Evolutionary conservation across 2,329 filamentous ascomycete genomes (phyloP).

Genomic region (Exophiala spinifera): DNA sequence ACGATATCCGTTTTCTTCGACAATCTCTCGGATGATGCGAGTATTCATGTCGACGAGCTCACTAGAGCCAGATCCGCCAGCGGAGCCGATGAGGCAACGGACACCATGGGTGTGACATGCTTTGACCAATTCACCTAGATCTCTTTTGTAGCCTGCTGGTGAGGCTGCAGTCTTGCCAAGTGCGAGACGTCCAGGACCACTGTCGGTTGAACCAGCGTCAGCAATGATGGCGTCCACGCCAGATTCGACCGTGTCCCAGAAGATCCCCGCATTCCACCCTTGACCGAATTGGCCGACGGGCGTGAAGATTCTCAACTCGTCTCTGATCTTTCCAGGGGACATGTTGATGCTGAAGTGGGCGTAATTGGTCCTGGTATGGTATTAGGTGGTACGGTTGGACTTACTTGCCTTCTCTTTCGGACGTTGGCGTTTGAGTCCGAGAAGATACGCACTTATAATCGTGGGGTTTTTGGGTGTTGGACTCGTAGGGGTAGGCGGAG

Average conservation of each 20-base stretch:
- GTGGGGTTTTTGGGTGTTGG: too few species aligned
- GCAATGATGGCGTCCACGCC: constrained; percentile 30
- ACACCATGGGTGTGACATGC: constrained; percentile 37
- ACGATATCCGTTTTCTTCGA: constrained; percentile 29
- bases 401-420: too few species aligned
- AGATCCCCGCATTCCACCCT: constrained; percentile 6
- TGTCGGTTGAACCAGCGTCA: constrained; percentile 36
- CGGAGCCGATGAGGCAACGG: constrained; percentile 44
- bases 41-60: constrained; percentile 41
- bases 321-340: background rate
- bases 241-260: constrained; percentile 16
- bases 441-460: too few species aligned
- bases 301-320: constrained; percentile 16
- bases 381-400: too few species aligned
- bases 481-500: too few species aligned
- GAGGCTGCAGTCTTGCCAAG: constrained; percentile 19
- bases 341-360: too few species aligned
- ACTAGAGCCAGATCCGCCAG: constrained; percentile 48
- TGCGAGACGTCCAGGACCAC: constrained; percentile 33
- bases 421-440: too few species aligned
- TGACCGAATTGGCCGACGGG: constrained; percentile 16
- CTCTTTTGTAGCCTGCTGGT: constrained; percentile 28
- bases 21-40: constrained; percentile 39
- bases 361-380: too few species aligned
- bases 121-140: constrained; percentile 41